A percentile compares a stretch with the other conserved stretches of the same genome.
phyloP scores from a whole-genome alignment of 257 asterid species.

The Jaltomata sinuosa region DNA sequence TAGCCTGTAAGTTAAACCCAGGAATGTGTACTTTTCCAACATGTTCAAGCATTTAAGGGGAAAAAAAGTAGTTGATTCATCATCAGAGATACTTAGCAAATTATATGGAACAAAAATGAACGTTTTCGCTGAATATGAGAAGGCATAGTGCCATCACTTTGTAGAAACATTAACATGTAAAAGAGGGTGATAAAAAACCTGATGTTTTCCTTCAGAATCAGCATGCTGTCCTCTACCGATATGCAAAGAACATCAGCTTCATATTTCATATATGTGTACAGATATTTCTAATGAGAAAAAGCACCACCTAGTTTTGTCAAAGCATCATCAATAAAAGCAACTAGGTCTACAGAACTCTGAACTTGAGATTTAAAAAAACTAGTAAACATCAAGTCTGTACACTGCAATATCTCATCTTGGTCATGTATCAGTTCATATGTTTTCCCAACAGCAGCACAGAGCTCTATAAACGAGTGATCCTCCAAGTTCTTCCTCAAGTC shows the following conservation, averaged over 20 bases:
- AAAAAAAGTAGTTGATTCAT: not conserved
- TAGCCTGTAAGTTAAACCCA: not conserved
- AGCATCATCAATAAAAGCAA: conserved; percentile 38
- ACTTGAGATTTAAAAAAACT: conserved; percentile 17
- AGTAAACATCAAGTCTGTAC: conserved; percentile 13
- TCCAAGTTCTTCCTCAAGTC: conserved; percentile 21
- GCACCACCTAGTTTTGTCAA: conserved; percentile 19
- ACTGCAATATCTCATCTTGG: conserved; percentile 11
- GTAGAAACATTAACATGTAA: not conserved
- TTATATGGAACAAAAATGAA: not conserved
- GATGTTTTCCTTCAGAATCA: not conserved
- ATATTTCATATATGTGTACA: not conserved
- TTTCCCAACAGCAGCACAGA: conserved; percentile 39
- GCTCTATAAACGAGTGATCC: conserved; percentile 43
- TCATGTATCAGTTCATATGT: conserved; percentile 31
- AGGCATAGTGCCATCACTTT: not conserved
- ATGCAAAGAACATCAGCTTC: not conserved
- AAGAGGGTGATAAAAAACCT: not conserved
- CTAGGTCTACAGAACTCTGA: conserved; percentile 43
- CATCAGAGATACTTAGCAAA: not conserved
- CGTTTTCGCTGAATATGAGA: not conserved
- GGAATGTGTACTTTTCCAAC: not conserved
- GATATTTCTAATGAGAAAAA: not conserved
- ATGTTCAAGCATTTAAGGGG: not conserved
- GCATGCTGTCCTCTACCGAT: not conserved